Base-by-base conservation (phyloP, 495 filamentous ascomycete genomes). In the Daldinia loculata region DNA sequence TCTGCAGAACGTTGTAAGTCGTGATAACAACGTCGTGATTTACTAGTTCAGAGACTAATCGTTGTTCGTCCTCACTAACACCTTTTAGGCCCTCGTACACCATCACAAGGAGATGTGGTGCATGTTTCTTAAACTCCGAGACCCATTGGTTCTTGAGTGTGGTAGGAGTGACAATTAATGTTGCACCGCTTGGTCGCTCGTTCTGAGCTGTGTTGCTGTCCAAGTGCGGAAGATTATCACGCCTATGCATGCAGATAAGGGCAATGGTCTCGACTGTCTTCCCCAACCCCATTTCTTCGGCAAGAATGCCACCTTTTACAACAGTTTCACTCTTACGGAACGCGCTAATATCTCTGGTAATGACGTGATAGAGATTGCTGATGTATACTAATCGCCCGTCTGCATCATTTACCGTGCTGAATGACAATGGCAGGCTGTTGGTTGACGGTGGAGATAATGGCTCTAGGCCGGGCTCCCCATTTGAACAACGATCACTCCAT, bases 221-320 rank as follows among this genome's bases (percentile, higher is more conserved):
- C 24, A 65, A 39, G 11, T 55, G 9, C 0, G 71, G 66, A 5
- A 61, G 61, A 15, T 51, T 39, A 4, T 69, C 72, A 19, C 80
- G 83, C 38, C 63, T 81, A 73, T 97, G 89, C 51, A 91, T 75
- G 50, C 85, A 86, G 0, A 97, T 89, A 19, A 98, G 79, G 2
- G 91, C 87, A 51, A 95, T 92, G 56, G 95, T 84, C 77, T 99
- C 95, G 19, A 98, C 87, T 0, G 95, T 98, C 77, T 99, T 99
- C 1, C 95, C 95, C 4, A 99, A 81, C 0, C 95, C 95, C 95
- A 98, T 98, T 79, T 99, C 95, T 78, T 99, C 95, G 0, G 94
- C 93, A 22, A 99, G 84, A 30, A 88, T 89, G 45, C 91, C 91
- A 30, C 91, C 91, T 53, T 83, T 87, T 30, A 92, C 61, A 2